Evolutionary conservation across 2,329 filamentous ascomycete genomes (phyloP), one percentile per base, ranked within the genome.

Genomic region (Myriosclerotinia duriaeana): DNA sequence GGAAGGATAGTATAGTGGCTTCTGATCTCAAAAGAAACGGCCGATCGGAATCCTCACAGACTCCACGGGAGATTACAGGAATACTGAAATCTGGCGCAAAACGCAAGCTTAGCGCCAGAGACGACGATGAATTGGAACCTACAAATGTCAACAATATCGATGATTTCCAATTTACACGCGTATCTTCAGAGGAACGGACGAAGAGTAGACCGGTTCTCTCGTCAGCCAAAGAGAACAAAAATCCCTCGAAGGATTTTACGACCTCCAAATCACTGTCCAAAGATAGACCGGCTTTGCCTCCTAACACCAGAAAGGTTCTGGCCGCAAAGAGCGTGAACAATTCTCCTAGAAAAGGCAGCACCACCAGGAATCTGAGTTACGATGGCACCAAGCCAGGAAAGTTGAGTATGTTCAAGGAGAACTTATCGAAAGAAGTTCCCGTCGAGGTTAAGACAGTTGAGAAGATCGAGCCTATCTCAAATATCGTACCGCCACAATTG

Each of bases 41-140:
- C 26, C 70, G 66, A 53, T 60, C 61, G 12, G 68, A 72, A 38
- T 30, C 67, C 40, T 46, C 48, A 15, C 60, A 66, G 20, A 65
- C 48, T 36, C 59, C 44, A 30, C 67, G 65, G 22, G 73, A 73
- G 62, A 65, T 53, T 46, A 67, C 71, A 56, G 75, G 74, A 64
- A 68, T 73, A 58, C 67, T 76, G 30, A 87, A 83, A 75, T 75
- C 79, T 42, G 81, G 82, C 56, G 80, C 84, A 63, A 89, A 89
- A 78, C 79, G 86, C 63, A 89, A 89, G 72, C 80, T 82, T 56
- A 82, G 80, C 61, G 79, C 81, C 44, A 79, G 83, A 58, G 85
- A 88, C 22, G 85, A 88, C 53, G 79, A 81, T 40, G 81, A 82
- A 36, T 77, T 76, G 12, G 69, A 68, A 2, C 64, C 73, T 5